phyloP scores from a whole-genome alignment of 352 stramenopile species.

The Globisporangium alternatum region DNA sequence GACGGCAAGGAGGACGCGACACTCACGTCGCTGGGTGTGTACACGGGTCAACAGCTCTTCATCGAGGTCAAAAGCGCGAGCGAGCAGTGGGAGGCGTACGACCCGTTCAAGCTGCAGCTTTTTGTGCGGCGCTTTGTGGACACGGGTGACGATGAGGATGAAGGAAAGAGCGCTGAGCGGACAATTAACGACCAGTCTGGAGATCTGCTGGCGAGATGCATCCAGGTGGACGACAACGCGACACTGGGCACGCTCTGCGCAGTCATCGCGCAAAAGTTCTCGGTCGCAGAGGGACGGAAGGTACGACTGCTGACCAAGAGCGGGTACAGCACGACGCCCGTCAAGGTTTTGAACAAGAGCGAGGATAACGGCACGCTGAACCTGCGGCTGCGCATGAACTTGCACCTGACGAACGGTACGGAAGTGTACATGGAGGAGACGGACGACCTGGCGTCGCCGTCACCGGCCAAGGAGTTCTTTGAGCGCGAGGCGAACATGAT shows the following conservation, averaged over 20 bases:
- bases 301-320: conserved; percentile 73
- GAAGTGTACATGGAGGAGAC: conserved; percentile 79
- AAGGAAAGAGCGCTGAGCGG: conserved; percentile 13
- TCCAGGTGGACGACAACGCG: conserved; percentile 65
- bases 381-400: conserved; percentile 51
- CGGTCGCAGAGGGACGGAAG: conserved; percentile 28
- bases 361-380: conserved; percentile 39
- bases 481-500: conserved; percentile 81
- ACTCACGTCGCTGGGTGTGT: conserved; percentile 57
- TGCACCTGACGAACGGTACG: conserved; percentile 63
- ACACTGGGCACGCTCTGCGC: conserved; percentile 48
- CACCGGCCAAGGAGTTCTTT: conserved; percentile 59
- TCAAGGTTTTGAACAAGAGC: conserved; percentile 64
- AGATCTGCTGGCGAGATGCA: conserved; percentile 43
- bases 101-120: conserved; percentile 65
- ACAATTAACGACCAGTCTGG: neutral
- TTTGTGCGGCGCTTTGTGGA: conserved; percentile 63
- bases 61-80: conserved; percentile 60
- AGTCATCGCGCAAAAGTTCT: conserved; percentile 56
- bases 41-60: conserved; percentile 69
- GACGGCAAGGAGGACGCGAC: conserved; percentile 52
- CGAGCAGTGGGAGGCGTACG: conserved; percentile 65
- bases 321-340: conserved; percentile 56
- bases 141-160: conserved; percentile 10
- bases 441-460: conserved; percentile 37